Evolutionary conservation across 116 monocot species (phyloP).

Genomic region (Phalaenopsis hybrid): DNA sequence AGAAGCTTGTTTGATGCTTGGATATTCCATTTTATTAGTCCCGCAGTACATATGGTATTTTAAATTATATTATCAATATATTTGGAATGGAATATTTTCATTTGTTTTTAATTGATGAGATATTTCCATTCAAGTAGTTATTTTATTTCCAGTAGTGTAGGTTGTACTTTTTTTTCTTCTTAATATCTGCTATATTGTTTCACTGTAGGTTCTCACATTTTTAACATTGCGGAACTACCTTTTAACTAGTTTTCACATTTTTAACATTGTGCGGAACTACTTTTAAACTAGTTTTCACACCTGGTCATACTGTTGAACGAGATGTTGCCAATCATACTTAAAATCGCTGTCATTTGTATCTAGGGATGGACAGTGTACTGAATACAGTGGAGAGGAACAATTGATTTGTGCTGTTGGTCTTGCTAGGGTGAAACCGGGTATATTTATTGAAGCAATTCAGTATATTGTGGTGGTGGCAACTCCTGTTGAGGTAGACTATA

Average conservation of each 20-base stretch:
- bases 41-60: too few species aligned
- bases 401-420: constrained; percentile 88
- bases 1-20: too few species aligned
- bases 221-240: too few species aligned
- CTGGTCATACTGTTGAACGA: neutral
- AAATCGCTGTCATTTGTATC: constrained; percentile 1
- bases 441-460: constrained; percentile 98
- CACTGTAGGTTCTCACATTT: neutral
- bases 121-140: too few species aligned
- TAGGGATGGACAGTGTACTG: constrained; percentile 91
- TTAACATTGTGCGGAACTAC: neutral
- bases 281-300: neutral
- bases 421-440: constrained; percentile 74
- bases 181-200: neutral
- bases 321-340: neutral
- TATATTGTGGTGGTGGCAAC: constrained; percentile 84
- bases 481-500: constrained; percentile 67
- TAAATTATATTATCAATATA: too few species aligned
- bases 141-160: too few species aligned
- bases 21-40: too few species aligned
- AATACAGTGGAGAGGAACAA: constrained; percentile 79
- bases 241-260: neutral
- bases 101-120: too few species aligned
- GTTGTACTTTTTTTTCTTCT: too few species aligned
- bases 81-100: too few species aligned